Conservation (phyloP, 1,139 yeast genomes). For the Candida smagusa region DNA sequence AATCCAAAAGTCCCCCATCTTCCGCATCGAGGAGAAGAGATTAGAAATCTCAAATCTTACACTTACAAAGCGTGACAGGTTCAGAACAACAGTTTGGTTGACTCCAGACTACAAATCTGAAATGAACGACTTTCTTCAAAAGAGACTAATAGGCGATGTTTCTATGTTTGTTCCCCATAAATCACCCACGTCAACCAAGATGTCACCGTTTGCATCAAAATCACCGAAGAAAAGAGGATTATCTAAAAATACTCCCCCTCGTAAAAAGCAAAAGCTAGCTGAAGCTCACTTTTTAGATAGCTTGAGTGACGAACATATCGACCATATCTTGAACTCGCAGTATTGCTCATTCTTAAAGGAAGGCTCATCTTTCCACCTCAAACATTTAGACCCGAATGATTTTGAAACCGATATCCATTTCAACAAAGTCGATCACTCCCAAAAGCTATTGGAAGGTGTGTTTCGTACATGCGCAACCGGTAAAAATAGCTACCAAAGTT, state of each 20-base stretch:
- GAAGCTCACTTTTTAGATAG: conserved; percentile 4
- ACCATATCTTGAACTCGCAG: conserved; percentile 20
- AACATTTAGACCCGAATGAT: conserved; percentile 6
- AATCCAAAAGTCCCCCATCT: conserved; percentile 6
- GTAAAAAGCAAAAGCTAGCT: conserved; percentile 2
- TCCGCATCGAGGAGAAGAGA: conserved; percentile 5
- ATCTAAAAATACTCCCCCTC: neutral
- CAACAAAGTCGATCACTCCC: conserved; percentile 19
- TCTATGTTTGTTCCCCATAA: neutral
- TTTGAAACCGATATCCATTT: conserved; percentile 16
- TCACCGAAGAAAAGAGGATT: neutral
- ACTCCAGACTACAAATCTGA: conserved; percentile 17
- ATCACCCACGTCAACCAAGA: too few species aligned
- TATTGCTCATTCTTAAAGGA: conserved; percentile 16
- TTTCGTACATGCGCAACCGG: conserved; percentile 1
- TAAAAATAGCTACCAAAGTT: neutral
- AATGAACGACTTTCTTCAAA: conserved; percentile 21
- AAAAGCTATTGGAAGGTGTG: conserved; percentile 17
- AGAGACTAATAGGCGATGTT: conserved; percentile 15
- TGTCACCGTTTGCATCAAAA: too few species aligned
- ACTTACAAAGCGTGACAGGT: conserved; percentile 2
- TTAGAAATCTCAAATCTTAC: conserved; percentile 2
- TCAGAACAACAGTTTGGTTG: conserved; percentile 5
- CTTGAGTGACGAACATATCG: conserved; percentile 14
- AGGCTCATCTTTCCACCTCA: conserved; percentile 18